phyloP scores from a whole-genome alignment of 2,329 filamentous ascomycete genomes.

The Calonectria hongkongensis region DNA sequence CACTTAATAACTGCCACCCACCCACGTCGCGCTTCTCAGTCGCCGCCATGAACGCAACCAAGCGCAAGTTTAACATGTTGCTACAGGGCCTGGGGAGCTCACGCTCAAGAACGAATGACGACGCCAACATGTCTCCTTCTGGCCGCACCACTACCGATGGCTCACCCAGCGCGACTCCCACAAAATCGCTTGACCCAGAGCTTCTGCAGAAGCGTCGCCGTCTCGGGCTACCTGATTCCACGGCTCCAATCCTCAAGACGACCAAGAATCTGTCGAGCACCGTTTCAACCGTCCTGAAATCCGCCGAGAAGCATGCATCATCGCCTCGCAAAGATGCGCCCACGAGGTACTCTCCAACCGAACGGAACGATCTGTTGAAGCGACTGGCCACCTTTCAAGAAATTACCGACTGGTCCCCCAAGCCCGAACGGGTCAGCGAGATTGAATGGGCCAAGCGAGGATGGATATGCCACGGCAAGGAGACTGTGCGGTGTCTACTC shows the following conservation, averaged over 20 bases:
- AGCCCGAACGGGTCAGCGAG: conserved; percentile 89
- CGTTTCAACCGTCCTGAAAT: conserved; percentile 52
- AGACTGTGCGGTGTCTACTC: conserved; percentile 89
- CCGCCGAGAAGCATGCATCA: conserved; percentile 43
- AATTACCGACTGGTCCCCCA: conserved; percentile 94
- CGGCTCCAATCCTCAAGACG: conserved; percentile 57
- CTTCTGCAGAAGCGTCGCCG: conserved; percentile 73
- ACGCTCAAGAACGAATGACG: conserved; percentile 42
- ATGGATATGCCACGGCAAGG: conserved; percentile 89
- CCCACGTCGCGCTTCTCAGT: no score
- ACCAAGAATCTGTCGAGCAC: conserved; percentile 48
- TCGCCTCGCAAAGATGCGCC: conserved; percentile 53
- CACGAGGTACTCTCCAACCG: conserved; percentile 89
- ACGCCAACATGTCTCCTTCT: conserved; percentile 39
- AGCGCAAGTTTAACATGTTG: conserved; percentile 87
- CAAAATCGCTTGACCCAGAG: conserved; percentile 59
- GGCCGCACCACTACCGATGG: conserved; percentile 37
- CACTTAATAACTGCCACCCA: no score
- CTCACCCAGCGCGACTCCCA: conserved; percentile 40
- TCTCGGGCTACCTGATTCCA: conserved; percentile 65
- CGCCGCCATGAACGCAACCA: conserved; percentile 81
- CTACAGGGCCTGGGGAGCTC: conserved; percentile 78
- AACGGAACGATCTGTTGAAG: conserved; percentile 87
- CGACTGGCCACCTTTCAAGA: conserved; percentile 92
- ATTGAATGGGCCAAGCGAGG: conserved; percentile 96